Evolutionary conservation across 805 yeast genomes (phyloP).

Genomic region (Candida ficus): DNA sequence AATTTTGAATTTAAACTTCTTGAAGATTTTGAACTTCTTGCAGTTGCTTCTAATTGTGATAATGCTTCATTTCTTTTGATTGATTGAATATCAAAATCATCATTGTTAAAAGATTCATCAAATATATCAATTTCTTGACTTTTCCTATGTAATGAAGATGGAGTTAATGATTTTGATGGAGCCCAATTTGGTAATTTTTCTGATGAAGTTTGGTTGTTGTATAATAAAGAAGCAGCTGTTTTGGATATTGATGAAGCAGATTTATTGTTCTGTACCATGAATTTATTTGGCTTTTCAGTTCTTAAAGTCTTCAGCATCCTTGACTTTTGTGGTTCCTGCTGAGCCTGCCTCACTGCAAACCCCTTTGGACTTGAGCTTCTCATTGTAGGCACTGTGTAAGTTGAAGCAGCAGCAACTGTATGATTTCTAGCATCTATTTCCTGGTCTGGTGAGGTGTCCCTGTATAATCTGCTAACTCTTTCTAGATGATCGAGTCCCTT

Average conservation of each 20-base stretch:
- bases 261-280: slow-evolving; percentile 10
- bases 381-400: slow-evolving; percentile 21
- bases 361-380: slow-evolving; percentile 22
- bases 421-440: neutral
- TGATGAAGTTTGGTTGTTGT: neutral
- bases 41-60: slow-evolving; percentile 23
- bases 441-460: slow-evolving; percentile 9
- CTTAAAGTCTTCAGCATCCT: slow-evolving; percentile 32
- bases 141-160: slow-evolving; percentile 2
- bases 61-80: slow-evolving; percentile 22
- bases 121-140: slow-evolving; percentile 19
- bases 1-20: slow-evolving; percentile 11
- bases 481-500: slow-evolving; percentile 35
- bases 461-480: slow-evolving; percentile 25
- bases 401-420: neutral
- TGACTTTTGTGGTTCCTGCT: slow-evolving; percentile 14
- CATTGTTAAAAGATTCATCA: slow-evolving; percentile 21
- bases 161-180: slow-evolving; percentile 13
- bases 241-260: neutral
- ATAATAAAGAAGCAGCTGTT: neutral
- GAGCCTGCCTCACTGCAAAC: slow-evolving; percentile 18
- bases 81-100: slow-evolving; percentile 15
- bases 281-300: slow-evolving; percentile 18
- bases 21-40: slow-evolving; percentile 14
- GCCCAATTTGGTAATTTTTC: slow-evolving; percentile 17